Base-by-base conservation (phyloP, 345 rosid genomes). In the Brassica nigra region DNA sequence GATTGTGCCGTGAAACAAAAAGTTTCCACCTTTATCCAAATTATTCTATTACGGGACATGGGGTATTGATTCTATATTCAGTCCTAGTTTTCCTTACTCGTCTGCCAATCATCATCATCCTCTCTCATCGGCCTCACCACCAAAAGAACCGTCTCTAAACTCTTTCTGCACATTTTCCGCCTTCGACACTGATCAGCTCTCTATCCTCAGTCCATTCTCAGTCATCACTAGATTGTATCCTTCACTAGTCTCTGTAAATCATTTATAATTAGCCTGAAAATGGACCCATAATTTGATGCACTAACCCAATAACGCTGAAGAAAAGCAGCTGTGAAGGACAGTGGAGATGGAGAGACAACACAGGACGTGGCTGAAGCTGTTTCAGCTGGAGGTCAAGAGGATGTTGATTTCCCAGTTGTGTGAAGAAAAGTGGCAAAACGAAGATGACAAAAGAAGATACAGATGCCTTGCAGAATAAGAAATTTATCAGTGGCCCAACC, bases 51-150 rank as follows among this genome's bases (percentile, higher is more conserved):
- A 28, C 29, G 70, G 71, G 8, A n/a, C 27, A 66, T 66, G 18
- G 62, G 0, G 54, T 30, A 44, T 66, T 65, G 27, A 70, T 68
- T 69, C 75, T 49, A 12, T 42, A 30, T 36, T 88, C 82, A 90
- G 12, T 95, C 97, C 97, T 95, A 90, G 77, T 87, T 93, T 54
- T 89, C 89, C 66, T 92, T 87, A 31, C 83, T 73, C 78, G 83
- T 52, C 70, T 87, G 87, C 83, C 83, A 74, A 62, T 74, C 78
- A 82, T 90, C 89, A 64, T 92, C 91, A 6, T 68, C 77, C 49
- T 89, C 94, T 18, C 91, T 89, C 44, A 80, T 91, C 0, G 97
- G 97, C 33, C 97, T 91, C 81, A 95, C 86, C 62, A 91, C 94
- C 73, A 95, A 89, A 81, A 92, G 67, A 20, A 90, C 78, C 79